Evolutionary conservation across 768 basidiomycete species (phyloP).

Genomic region (Lentinula aciculospora): DNA sequence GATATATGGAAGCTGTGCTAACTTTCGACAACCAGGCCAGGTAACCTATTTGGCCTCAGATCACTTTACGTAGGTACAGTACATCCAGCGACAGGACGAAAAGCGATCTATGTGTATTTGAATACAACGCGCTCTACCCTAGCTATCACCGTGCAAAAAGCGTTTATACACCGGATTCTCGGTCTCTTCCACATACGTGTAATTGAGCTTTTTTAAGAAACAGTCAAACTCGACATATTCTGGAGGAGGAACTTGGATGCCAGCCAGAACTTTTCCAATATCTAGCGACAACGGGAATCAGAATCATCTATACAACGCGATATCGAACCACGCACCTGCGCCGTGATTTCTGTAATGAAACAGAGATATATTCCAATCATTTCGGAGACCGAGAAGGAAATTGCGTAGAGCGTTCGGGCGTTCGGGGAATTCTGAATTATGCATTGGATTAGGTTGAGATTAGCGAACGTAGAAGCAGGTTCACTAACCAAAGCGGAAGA

Average conservation of each 20-base stretch:
- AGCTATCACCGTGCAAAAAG: conserved; percentile 35
- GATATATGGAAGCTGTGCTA: background rate
- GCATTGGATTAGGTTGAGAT: background rate
- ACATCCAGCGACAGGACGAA: background rate
- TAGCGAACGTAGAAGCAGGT: background rate
- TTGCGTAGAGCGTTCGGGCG: conserved; percentile 86
- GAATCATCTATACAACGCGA: background rate
- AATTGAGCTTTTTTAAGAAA: conserved; percentile 77
- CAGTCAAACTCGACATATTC: conserved; percentile 64
- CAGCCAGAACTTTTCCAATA: conserved; percentile 88
- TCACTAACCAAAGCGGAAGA: conserved; percentile 87
- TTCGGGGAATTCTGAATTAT: conserved; percentile 83
- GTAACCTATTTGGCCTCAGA: background rate
- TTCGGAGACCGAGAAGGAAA: conserved; percentile 78
- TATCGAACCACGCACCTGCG: conserved; percentile 55
- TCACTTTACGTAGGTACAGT: background rate
- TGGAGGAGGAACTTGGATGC: conserved; percentile 79
- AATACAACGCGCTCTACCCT: background rate
- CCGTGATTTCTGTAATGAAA: conserved; percentile 99
- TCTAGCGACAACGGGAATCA: conserved; percentile 38
- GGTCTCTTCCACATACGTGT: conserved; percentile 91
- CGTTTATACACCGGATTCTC: conserved; percentile 78
- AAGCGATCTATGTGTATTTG: background rate
- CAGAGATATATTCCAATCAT: conserved; percentile 90
- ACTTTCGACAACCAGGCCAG: background rate